phyloP scores from a whole-genome alignment of 805 yeast species.

The Blastobotrys chiropterorum region DNA sequence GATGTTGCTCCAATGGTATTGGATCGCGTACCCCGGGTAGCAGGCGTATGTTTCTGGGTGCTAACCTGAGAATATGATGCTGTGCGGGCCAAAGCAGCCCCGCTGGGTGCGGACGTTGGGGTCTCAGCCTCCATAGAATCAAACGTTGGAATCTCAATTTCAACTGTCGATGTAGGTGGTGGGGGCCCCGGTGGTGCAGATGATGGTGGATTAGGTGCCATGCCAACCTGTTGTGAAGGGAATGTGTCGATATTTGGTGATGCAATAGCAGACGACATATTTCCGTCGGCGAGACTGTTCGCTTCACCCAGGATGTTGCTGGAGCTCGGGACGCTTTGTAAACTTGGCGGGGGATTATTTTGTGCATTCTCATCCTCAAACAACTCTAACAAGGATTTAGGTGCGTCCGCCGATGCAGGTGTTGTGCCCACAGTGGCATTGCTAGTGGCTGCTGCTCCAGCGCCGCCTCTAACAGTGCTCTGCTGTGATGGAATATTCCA shows the following conservation, averaged over 20 bases:
- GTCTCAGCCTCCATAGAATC: slow-evolving; percentile 21
- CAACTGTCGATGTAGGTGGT: slow-evolving; percentile 20
- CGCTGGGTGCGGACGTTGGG: slow-evolving; percentile 10
- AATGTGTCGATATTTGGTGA: slow-evolving; percentile 14
- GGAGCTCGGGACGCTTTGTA: slow-evolving; percentile 11
- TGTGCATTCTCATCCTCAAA: slow-evolving; percentile 50
- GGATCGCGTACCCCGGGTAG: not conserved
- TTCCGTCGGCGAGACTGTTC: too few relatives aligned
- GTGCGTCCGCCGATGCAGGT: slow-evolving; percentile 41
- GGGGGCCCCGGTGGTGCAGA: slow-evolving; percentile 5
- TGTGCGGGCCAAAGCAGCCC: slow-evolving; percentile 8
- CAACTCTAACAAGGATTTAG: slow-evolving; percentile 62
- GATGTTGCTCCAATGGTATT: not conserved
- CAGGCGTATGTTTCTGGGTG: slow-evolving; percentile 6
- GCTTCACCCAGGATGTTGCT: not conserved
- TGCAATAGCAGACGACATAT: not conserved
- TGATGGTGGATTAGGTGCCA: not conserved
- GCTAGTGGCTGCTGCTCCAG: not conserved
- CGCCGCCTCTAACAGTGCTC: not conserved
- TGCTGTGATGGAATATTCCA: not conserved
- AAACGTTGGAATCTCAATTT: slow-evolving; percentile 26
- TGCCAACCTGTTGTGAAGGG: slow-evolving; percentile 26
- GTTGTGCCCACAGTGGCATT: not conserved
- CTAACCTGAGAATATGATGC: slow-evolving; percentile 5
- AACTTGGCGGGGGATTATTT: slow-evolving; percentile 22